Base-by-base conservation (phyloP, 331 rosid genomes). In the Cydonia oblonga region DNA sequence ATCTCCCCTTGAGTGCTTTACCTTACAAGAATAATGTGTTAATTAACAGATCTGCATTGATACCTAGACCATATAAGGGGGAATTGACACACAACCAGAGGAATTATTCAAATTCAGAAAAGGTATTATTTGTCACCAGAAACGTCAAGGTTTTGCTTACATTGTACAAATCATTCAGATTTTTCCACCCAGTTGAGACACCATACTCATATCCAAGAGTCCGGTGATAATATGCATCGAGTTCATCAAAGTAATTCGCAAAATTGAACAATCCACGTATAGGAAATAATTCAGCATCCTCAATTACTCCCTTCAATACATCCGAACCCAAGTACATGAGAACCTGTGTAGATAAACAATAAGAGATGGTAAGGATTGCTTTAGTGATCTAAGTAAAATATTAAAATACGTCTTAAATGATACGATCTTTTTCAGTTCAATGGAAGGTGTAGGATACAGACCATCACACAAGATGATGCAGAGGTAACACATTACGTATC, bases 251-350 rank as follows among this genome's bases (percentile, higher is more conserved):
- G 85, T 84, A 95, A 69, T 88, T 84, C 76, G 80, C 79, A 81
- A 95, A 95, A 77, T 59, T 83, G 81, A 95, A 95, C 89, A 95
- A 86, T 67, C 99, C 99, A 32, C 97, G 89, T 66, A 95, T 91
- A 19, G 99, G 99, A 83, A 81, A 95, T 81, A 95, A 76, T 71
- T 91, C 97, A 22, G 99, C 99, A 57, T 84, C 79, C 64, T 91
- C 96, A 84, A 95, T 71, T 14, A 79, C 88, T 71, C 88, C 96
- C 86, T 69, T 89, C 79, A 95, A 80, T 62, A 77, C 90, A 57
- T 81, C 86, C 14, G 92, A 77, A 26, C 99, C 99, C 85, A 91
- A 77, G 81, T 82, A 85, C 96, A 95, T 95, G 82, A 95, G 93
- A 87, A 95, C 97, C 99, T 91, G 90, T 8, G 44, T 14, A 70